Conservation (phyloP, 78 protist genomes). For the Cavenderia fasciculata region DNA sequence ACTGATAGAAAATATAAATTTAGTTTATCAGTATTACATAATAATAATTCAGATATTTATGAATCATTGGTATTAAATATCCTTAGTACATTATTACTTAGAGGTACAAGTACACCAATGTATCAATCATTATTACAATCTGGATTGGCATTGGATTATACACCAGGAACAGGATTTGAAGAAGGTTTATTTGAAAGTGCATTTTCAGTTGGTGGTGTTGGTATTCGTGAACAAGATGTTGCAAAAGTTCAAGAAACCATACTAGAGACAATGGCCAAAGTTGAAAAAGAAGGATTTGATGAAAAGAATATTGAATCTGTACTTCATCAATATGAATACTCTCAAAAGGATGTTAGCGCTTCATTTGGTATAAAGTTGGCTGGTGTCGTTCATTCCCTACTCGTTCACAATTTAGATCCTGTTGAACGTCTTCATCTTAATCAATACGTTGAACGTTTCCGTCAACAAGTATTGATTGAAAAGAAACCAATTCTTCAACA, state of each 20-base stretch:
- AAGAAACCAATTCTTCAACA: constrained; percentile 31
- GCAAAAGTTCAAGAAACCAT: constrained; percentile 45
- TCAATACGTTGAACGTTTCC: background rate
- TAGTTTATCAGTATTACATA: constrained; percentile 18
- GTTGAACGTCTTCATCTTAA: constrained; percentile 40
- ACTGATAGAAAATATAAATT: constrained; percentile 48
- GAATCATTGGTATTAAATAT: constrained; percentile 32
- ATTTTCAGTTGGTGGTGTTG: constrained; percentile 61
- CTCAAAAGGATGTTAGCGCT: constrained; percentile 68
- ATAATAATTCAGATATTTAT: constrained; percentile 16
- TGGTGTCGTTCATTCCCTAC: constrained; percentile 25
- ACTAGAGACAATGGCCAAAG: constrained; percentile 14
- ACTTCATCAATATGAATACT: constrained; percentile 74
- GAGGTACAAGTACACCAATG: constrained; percentile 72
- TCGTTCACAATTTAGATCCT: constrained; percentile 75
- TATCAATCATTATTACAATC: constrained; percentile 54
- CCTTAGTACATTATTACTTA: constrained; percentile 12
- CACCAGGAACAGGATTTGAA: constrained; percentile 70
- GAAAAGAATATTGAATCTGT: constrained; percentile 45
- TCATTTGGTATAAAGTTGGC: constrained; percentile 50
- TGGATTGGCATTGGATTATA: constrained; percentile 59
- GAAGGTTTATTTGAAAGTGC: constrained; percentile 9
- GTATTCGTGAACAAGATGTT: constrained; percentile 51
- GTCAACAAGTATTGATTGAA: constrained; percentile 53
- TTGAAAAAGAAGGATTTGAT: constrained; percentile 26